These are phyloP conservation scores for Pythium aquatile DNA, from an alignment of 352 stramenopile genomes.

Conservation along the genomic window DNA sequence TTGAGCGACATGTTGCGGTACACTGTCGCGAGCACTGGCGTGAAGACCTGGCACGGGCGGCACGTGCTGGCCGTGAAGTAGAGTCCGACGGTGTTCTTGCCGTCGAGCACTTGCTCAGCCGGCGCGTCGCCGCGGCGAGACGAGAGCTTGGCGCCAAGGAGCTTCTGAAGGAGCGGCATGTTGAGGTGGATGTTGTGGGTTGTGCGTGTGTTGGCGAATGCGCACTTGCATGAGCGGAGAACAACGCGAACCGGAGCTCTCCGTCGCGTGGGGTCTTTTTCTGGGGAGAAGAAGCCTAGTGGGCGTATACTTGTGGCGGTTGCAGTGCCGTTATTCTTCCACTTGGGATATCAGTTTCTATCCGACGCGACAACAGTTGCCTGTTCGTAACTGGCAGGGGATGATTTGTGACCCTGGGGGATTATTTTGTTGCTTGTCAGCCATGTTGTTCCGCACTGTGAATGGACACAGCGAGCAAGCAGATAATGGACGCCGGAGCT, in stretches of 20 bases:
- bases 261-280: constrained; percentile 6
- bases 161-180: constrained; percentile 57
- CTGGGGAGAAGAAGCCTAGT: constrained; percentile 7
- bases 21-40: constrained; percentile 55
- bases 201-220: constrained; percentile 12
- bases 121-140: constrained; percentile 51
- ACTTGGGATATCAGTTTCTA: neutral
- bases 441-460: constrained; percentile 2
- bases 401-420: neutral
- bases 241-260: neutral
- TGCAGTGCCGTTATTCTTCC: neutral
- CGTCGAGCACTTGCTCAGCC: constrained; percentile 47
- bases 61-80: constrained; percentile 71
- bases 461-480: constrained; percentile 3
- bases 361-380: neutral
- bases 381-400: constrained; percentile 1
- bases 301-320: constrained; percentile 14
- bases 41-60: constrained; percentile 59
- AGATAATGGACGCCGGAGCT: constrained; percentile 3
- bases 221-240: neutral
- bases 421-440: constrained; percentile 1
- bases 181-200: neutral
- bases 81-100: constrained; percentile 54
- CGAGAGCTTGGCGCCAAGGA: constrained; percentile 50
- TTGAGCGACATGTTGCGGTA: constrained; percentile 67